These are phyloP conservation scores for Kwoniella sp. DNA, from an alignment of 768 basidiomycete genomes.

Conservation along the genomic window DNA sequence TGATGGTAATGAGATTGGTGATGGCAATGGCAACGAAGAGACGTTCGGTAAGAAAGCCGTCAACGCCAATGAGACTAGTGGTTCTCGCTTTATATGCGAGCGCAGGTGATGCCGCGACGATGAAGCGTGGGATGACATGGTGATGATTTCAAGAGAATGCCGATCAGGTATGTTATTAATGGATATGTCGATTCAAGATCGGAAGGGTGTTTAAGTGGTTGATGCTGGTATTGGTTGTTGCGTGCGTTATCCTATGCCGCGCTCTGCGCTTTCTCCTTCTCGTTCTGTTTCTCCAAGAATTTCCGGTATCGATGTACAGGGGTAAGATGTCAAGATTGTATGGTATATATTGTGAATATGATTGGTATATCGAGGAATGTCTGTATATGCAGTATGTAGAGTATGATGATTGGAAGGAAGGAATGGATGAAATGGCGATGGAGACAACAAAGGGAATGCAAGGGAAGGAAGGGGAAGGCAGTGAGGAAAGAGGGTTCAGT, in stretches of 20 bases:
- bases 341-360: no score
- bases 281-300: no score
- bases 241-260: no score
- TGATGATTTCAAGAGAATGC: neutral
- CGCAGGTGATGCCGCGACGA: constrained; percentile 8
- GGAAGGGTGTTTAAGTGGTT: no score
- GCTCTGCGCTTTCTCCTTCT: no score
- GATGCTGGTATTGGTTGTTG: no score
- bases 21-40: constrained; percentile 24
- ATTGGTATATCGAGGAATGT: no score
- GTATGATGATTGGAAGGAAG: neutral
- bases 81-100: neutral
- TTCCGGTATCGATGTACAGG: neutral
- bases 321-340: neutral
- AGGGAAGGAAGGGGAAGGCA: constrained; percentile 1
- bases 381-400: neutral
- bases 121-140: constrained; percentile 15
- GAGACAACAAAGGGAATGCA: constrained; percentile 3
- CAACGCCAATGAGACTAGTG: constrained; percentile 13
- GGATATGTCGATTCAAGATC: no score
- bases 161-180: neutral
- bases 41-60: constrained; percentile 2
- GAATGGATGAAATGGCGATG: constrained; percentile 5
- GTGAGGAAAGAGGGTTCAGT: constrained; percentile 7
- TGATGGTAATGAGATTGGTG: constrained; percentile 22